Base-by-base conservation (phyloP, 345 rosid genomes). In the Melastoma malabathricum region DNA sequence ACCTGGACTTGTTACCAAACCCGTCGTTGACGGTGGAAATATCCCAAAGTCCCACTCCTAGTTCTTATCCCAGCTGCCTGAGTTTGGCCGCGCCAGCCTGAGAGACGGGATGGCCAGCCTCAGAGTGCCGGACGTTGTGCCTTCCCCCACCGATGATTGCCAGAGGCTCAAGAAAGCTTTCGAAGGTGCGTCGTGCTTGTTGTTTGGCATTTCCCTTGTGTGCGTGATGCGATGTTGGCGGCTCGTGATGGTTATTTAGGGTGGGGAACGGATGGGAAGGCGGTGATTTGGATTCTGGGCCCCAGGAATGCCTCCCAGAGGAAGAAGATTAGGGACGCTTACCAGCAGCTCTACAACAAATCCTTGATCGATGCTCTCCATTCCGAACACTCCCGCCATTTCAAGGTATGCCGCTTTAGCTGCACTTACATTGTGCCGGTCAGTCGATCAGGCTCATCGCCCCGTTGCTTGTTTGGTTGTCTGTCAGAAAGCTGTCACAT, bases 331-430 rank as follows among this genome's bases (percentile, higher is more conserved):
- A 70, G 70, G 59, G 95, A 87, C 15, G 58, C 75, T 23, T 92
- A 82, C 59, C 60, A 45, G 67, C 71, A 68, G 62, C 83, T 74
- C 59, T 82, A 77, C 66, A 66, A 75, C 44, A 64, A 79, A 72
- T 66, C 69, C 43, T 95, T 92, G 52, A 64, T 79, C 52, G 71
- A 72, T 58, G 77, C 59, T 50, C 85, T 87, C 38, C 2, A 60
- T 44, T 74, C 86, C 22, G 96, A 92, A 54, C 63, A 87, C 15
- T 82, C 93, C 46, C 87, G 98, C 43, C 86, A 87, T 77, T 92
- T 82, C 57, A 51, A 72, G 62, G 98, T 92, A 61, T 18, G 59
- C 39, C 10, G 12, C 47, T 38, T 22, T 29, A 29, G n/a, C n/a
- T n/a, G n/a, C n/a, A n/a, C n/a, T n/a, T n/a, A n/a, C n/a, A n/a